Percentiles rank a stretch among this genome's conserved stretches.
phyloP scores from a whole-genome alignment of 2,329 filamentous ascomycete species.

The Neopestalotiopsis rosae region DNA sequence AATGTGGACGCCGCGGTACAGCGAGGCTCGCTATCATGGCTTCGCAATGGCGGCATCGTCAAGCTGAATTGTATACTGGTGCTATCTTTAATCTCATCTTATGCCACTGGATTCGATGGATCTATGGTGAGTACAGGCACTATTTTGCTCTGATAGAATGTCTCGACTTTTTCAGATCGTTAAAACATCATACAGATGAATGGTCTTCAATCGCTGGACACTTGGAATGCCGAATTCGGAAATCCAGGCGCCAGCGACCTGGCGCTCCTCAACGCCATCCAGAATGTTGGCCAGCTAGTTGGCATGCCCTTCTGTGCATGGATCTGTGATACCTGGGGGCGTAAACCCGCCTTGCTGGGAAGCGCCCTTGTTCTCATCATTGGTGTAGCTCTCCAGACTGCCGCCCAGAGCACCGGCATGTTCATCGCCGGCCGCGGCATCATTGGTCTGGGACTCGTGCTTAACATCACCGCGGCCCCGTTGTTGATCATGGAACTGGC shows the following conservation, averaged over 20 bases:
- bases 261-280: constrained; percentile 43
- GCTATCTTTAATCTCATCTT: constrained; percentile 30
- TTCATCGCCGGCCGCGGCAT: constrained; percentile 34
- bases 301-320: constrained; percentile 41
- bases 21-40: constrained; percentile 19
- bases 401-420: constrained; percentile 23
- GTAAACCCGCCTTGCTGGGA: constrained; percentile 40
- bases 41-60: constrained; percentile 28
- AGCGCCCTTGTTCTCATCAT: constrained; percentile 36
- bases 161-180: not conserved
- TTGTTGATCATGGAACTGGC: constrained; percentile 36
- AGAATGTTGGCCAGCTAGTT: constrained; percentile 45
- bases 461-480: constrained; percentile 32
- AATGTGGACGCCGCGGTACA: constrained; percentile 25
- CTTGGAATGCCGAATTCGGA: constrained; percentile 48
- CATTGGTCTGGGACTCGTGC: constrained; percentile 30
- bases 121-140: constrained; percentile 38
- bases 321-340: constrained; percentile 43
- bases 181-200: constrained; percentile 38
- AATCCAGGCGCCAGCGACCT: constrained; percentile 41
- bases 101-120: constrained; percentile 35
- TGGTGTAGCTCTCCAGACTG: constrained; percentile 33
- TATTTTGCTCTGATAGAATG: too few species aligned
- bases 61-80: constrained; percentile 29
- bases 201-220: constrained; percentile 45